Base-by-base conservation (phyloP, 2,329 filamentous ascomycete genomes). In the Periconia sp. region DNA sequence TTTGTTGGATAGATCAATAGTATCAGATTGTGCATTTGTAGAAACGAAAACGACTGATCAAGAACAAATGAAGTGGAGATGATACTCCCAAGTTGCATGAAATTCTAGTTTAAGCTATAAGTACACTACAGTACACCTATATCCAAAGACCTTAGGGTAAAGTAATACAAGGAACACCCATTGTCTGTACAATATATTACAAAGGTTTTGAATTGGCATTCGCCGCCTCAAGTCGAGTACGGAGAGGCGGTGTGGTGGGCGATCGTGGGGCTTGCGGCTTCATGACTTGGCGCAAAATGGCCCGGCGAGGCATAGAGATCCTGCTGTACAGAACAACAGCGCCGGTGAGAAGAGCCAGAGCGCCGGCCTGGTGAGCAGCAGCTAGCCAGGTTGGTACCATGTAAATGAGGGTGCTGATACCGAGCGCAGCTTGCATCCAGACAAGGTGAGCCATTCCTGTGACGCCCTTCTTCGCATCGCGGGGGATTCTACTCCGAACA, bases 341-440 rank as follows among this genome's bases (percentile, higher is more conserved):
- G 31, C 89, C 90, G 0, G 89, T 95, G 48, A 99, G 73, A 15
- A 99, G 76, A 2, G 89, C 89, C 55, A 99, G 73, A 46, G 86
- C 89, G 26, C 94, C 92, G 2, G 94, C 94, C 73, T 99, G 94
- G 70, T 99, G 94, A 6, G 89, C 85, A 3, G 92, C 91, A 1
- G 92, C 94, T 8, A 99, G 76, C 50, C 87, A 86, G 2, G 87
- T 87, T 4, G 95, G 94, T 1, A 99, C 92, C 68, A 99, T 86
- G 74, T 96, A 97, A 60, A 96, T 86, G 47, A 99, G 78, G 0
- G 94, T 99, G 52, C 80, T 84, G 68, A 99, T 96, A 17, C 94
- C 94, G 4, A 99, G 81, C 1, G 84, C 78, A 18, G 90, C 92
- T 73, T 99, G 94, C 54, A 95, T 49, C 44, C 81, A 82, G 2